Evolutionary conservation across 176 grass and related monocot genomes (phyloP), one percentile per base, ranked within the genome.

Genomic region (Hsuehochloa calcarea): DNA sequence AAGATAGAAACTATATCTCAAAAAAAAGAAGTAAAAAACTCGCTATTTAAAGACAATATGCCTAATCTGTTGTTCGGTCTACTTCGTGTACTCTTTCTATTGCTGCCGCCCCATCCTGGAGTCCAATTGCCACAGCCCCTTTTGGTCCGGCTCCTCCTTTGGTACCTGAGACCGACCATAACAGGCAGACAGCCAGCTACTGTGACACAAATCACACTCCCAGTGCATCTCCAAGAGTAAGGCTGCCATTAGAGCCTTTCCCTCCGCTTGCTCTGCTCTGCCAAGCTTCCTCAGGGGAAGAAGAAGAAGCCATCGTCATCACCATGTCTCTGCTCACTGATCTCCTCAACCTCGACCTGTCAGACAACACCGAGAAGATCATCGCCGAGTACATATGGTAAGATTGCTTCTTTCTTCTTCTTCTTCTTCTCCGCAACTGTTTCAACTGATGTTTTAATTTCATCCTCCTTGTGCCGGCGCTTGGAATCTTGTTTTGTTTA

Each of bases 361-460:
- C 91, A 1, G 86, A 72, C 71, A 39, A 70, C 83, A 95, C 88
- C 73, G 72, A 76, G 12, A 93, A 93, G 82, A 87, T 95, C 80
- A 93, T 95, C 82, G 93, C 88, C 70, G 93, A 93, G 89, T 95
- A 95, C 80, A 77, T 95, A 51, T 95, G 93, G 93, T 95, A 51
- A 75, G 41, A 23, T 6, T 45, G 27, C 50, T 12, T 39, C 19
- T 69, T 22, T 51, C 65, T 11, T 51, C 72, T 43, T 51, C 65
- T 11, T 51, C 72, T 43, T n/a, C 75, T 25, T 50, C 47, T 31
- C 8, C n/a, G 11, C 0, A 25, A 17, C 8, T 51, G 6, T 15
- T 58, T 8, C 13, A 17, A 50, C 34, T 17, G 23, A 59, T 38
- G 60, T 54, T 76, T 63, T 8, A 1, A 71, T 31, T 79, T 27